phyloP scores from a whole-genome alignment of 768 basidiomycete genomes.

The Amanita phalloides region DNA sequence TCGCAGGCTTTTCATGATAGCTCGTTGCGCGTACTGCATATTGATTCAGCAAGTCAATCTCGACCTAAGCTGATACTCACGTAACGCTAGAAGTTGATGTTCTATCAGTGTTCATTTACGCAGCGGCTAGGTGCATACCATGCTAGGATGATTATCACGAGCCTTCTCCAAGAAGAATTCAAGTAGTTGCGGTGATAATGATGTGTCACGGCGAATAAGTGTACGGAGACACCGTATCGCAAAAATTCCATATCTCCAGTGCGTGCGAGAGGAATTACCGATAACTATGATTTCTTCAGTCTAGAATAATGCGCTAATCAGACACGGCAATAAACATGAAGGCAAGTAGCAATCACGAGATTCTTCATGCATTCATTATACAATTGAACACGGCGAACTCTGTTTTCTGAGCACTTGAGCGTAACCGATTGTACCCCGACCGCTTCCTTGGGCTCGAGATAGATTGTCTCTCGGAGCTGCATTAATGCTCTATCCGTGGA shows the following conservation, averaged over 20 bases:
- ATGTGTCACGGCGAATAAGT: constrained; percentile 54
- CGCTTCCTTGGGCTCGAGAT: constrained; percentile 20
- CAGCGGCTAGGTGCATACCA: constrained; percentile 32
- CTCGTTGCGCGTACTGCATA: constrained; percentile 57
- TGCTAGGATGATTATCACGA: constrained; percentile 52
- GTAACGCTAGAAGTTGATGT: constrained; percentile 26
- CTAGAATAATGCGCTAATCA: constrained; percentile 7
- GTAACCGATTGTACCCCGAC: constrained; percentile 19
- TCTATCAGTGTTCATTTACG: constrained; percentile 2
- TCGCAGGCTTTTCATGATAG: constrained; percentile 66
- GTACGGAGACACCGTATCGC: constrained; percentile 60
- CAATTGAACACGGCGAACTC: constrained; percentile 30
- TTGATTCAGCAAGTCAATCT: constrained; percentile 32
- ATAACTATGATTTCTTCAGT: constrained; percentile 42
- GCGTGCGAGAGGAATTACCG: constrained; percentile 49
- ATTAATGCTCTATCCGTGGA: constrained; percentile 26
- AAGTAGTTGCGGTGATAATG: constrained; percentile 36
- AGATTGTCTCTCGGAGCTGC: constrained; percentile 26
- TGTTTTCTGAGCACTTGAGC: constrained; percentile 28
- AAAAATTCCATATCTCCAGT: constrained; percentile 73
- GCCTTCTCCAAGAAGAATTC: constrained; percentile 50
- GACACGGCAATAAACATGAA: neutral
- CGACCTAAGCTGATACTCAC: neutral
- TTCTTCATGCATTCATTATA: constrained; percentile 30
- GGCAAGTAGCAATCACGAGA: constrained; percentile 27